A percentile compares a stretch with the other conserved stretches of the same genome.
These are phyloP conservation scores for Aspergillus wentii DNA, from an alignment of 495 filamentous ascomycete genomes.

Conservation along the genomic window DNA sequence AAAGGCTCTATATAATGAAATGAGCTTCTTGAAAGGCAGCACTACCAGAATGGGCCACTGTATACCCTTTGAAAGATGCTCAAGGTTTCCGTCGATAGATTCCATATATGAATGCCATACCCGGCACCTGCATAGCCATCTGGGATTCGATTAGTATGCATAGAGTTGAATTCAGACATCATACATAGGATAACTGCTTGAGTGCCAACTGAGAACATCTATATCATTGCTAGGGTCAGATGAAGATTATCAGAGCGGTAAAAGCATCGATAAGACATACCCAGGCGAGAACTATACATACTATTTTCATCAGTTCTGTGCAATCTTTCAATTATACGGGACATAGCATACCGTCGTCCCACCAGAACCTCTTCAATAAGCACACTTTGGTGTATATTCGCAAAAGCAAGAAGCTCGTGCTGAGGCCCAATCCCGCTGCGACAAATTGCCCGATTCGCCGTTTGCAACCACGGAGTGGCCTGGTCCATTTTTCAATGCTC, in stretches of 20 bases:
- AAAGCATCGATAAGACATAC: too few species aligned
- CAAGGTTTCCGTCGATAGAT: neutral
- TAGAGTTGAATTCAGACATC: neutral
- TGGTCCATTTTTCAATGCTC: too few species aligned
- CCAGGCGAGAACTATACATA: constrained; percentile 10
- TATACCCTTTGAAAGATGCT: too few species aligned
- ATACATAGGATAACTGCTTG: constrained; percentile 5
- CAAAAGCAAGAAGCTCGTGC: constrained; percentile 5
- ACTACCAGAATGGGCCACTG: too few species aligned
- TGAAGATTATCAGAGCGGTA: too few species aligned
- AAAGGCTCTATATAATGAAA: neutral
- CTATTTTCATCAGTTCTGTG: neutral
- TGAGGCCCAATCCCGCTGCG: neutral
- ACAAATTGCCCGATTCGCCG: too few species aligned
- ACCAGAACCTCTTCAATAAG: constrained; percentile 8
- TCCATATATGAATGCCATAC: constrained; percentile 2
- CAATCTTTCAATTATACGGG: neutral
- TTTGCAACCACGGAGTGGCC: too few species aligned
- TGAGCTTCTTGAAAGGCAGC: too few species aligned
- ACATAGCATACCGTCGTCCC: constrained; percentile 10
- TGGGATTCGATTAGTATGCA: neutral
- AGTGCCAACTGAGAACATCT: constrained; percentile 1
- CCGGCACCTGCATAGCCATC: neutral
- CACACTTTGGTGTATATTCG: constrained; percentile 8
- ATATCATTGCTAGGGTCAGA: neutral